phyloP scores from a whole-genome alignment of 306 rosid species.

The Spatholobus suberectus region DNA sequence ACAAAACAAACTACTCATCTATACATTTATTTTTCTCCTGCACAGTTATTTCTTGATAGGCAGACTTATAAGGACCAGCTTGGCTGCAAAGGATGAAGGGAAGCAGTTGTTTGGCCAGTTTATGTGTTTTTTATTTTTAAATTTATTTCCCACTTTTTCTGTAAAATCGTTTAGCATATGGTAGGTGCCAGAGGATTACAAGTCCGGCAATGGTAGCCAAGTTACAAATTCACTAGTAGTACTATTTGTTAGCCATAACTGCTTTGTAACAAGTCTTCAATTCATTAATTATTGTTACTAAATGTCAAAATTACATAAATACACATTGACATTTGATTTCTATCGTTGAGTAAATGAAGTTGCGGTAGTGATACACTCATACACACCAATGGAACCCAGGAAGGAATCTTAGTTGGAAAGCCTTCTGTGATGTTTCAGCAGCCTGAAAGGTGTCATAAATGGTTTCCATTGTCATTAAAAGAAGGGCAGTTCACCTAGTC shows the following conservation, averaged over 20 bases:
- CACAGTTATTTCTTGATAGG: slow-evolving; percentile 11
- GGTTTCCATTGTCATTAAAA: slow-evolving; percentile 35
- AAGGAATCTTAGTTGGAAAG: slow-evolving; percentile 13
- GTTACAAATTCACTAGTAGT: slow-evolving; percentile 2
- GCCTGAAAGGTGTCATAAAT: slow-evolving; percentile 34
- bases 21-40: slow-evolving; percentile 23
- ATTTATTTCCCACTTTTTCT: slow-evolving; percentile 1
- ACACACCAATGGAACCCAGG: not conserved
- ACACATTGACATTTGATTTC: slow-evolving; percentile 32
- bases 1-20: not conserved
- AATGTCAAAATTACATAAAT: slow-evolving; percentile 9
- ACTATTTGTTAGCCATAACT: slow-evolving; percentile 18
- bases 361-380: not conserved
- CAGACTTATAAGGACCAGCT: slow-evolving; percentile 21
- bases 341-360: slow-evolving; percentile 25
- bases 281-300: not conserved
- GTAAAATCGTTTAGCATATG: slow-evolving; percentile 16
- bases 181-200: slow-evolving; percentile 25
- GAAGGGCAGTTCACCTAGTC: slow-evolving; percentile 23
- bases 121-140: not conserved
- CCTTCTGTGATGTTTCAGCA: slow-evolving; percentile 26
- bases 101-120: slow-evolving; percentile 23
- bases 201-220: slow-evolving; percentile 4
- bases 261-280: slow-evolving; percentile 15
- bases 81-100: slow-evolving; percentile 24